phyloP scores from a whole-genome alignment of 495 filamentous ascomycete species.

The Daldinia concentrica region DNA sequence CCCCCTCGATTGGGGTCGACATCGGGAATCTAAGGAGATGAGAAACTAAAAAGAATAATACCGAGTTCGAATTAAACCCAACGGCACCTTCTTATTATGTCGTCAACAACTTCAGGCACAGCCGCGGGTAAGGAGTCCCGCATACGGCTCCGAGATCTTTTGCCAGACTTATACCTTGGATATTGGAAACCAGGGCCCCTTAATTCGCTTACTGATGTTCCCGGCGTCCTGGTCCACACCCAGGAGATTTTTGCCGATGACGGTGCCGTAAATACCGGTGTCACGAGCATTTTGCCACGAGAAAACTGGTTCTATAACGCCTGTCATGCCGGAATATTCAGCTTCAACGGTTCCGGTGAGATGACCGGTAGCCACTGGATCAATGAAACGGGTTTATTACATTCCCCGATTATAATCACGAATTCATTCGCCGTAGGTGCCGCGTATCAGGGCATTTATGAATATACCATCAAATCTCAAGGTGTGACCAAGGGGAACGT shows the following conservation, averaged over 20 bases:
- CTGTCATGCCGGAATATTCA: conserved; percentile 60
- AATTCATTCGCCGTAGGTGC: conserved; percentile 61
- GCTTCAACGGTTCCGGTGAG: conserved; percentile 65
- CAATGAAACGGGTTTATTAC: conserved; percentile 60
- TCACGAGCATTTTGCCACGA: conserved; percentile 62
- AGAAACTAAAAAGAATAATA: background rate
- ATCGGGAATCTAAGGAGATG: background rate
- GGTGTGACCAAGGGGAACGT: conserved; percentile 45
- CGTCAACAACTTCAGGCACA: conserved; percentile 17
- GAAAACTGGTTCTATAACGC: conserved; percentile 57
- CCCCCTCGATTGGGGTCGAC: background rate
- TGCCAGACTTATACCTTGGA: conserved; percentile 53
- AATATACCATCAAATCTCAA: conserved; percentile 56
- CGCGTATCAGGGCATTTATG: conserved; percentile 59
- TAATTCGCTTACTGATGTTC: conserved; percentile 62
- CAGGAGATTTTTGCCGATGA: conserved; percentile 53
- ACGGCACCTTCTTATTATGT: conserved; percentile 16
- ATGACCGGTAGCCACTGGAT: conserved; percentile 64
- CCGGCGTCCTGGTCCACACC: conserved; percentile 59
- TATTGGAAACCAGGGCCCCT: conserved; percentile 52
- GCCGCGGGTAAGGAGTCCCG: conserved; percentile 25
- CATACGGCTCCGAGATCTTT: conserved; percentile 54
- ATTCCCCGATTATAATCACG: conserved; percentile 62
- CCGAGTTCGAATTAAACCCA: background rate
- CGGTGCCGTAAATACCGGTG: conserved; percentile 57